These are phyloP conservation scores for Malus orientalis DNA, from an alignment of 306 rosid species.

Conservation along the genomic window DNA sequence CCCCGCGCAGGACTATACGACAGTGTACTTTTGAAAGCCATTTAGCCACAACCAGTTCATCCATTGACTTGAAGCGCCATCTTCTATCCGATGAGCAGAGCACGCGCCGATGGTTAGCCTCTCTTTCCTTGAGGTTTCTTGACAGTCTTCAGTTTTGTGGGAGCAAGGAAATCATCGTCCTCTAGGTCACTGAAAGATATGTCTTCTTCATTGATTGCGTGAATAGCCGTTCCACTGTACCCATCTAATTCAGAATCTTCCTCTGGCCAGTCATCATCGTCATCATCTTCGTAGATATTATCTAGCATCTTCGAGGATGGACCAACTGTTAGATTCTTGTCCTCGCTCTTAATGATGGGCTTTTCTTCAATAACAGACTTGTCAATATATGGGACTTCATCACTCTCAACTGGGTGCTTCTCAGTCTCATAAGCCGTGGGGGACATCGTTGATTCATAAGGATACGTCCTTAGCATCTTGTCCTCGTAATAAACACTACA, in stretches of 20 bases:
- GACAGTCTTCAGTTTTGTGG: slow-evolving; percentile 26
- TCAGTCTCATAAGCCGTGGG: slow-evolving; percentile 45
- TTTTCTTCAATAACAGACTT: slow-evolving; percentile 59
- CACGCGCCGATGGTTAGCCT: neutral
- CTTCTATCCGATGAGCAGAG: slow-evolving; percentile 14
- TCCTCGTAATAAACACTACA: slow-evolving; percentile 42
- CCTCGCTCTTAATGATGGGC: slow-evolving; percentile 33
- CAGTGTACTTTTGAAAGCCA: neutral
- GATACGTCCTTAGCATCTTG: slow-evolving; percentile 19
- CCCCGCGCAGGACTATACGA: neutral
- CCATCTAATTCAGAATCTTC: slow-evolving; percentile 62
- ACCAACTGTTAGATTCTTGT: slow-evolving; percentile 33
- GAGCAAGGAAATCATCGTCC: slow-evolving; percentile 62
- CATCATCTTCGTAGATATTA: slow-evolving; percentile 46
- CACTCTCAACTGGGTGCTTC: slow-evolving; percentile 41
- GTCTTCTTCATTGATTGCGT: slow-evolving; percentile 63
- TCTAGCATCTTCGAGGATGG: slow-evolving; percentile 38
- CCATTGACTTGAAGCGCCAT: slow-evolving; percentile 2
- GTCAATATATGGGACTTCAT: slow-evolving; percentile 42
- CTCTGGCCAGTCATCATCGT: slow-evolving; percentile 83
- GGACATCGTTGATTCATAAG: slow-evolving; percentile 28
- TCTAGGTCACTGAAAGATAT: slow-evolving; percentile 96
- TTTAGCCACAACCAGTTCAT: neutral
- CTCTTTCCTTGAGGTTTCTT: too few species aligned
- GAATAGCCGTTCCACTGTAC: slow-evolving; percentile 21